Percentiles rank a stretch among this genome's conserved stretches.
Evolutionary conservation across 2,329 filamentous ascomycete genomes (phyloP).

Genomic region (Zymoseptoria ardabiliae): DNA sequence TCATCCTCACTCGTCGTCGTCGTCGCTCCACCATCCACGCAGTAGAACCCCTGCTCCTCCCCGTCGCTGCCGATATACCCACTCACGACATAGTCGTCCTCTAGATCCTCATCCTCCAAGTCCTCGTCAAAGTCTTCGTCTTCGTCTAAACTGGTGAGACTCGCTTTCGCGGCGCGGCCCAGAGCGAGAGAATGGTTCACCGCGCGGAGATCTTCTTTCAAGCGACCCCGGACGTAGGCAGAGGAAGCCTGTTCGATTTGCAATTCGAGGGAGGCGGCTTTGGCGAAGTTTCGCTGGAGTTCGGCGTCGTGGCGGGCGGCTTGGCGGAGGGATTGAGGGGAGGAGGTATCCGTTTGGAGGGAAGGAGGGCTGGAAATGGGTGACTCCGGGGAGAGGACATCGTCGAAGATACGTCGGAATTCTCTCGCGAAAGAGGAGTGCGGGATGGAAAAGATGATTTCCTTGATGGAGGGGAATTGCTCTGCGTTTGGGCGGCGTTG

Average conservation of each 20-base stretch:
- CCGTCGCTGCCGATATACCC: slow-evolving; percentile 25
- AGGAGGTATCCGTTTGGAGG: slow-evolving; percentile 1
- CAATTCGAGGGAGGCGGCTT: slow-evolving; percentile 28
- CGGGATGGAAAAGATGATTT: slow-evolving; percentile 54
- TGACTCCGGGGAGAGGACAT: slow-evolving; percentile 19
- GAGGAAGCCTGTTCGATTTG: slow-evolving; percentile 29
- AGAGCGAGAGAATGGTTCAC: slow-evolving; percentile 29
- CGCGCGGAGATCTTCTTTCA: slow-evolving; percentile 27
- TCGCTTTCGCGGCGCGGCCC: slow-evolving; percentile 23
- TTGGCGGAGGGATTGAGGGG: neutral
- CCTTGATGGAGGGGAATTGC: slow-evolving; percentile 37
- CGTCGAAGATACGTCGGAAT: slow-evolving; percentile 37
- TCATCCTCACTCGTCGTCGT: slow-evolving; percentile 23
- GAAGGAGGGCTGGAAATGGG: neutral
- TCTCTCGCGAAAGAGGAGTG: slow-evolving; percentile 45
- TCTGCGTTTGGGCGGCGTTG: slow-evolving; percentile 35
- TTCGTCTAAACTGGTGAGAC: neutral
- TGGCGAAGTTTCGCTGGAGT: slow-evolving; percentile 21
- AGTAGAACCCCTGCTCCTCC: slow-evolving; percentile 27
- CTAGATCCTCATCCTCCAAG: slow-evolving; percentile 18
- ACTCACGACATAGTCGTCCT: slow-evolving; percentile 24
- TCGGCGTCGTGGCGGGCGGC: slow-evolving; percentile 9
- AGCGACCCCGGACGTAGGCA: slow-evolving; percentile 22
- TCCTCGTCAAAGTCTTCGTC: slow-evolving; percentile 21
- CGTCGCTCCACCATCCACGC: slow-evolving; percentile 18